A percentile compares a stretch with the other conserved stretches of the same genome.
Conservation (phyloP, 352 stramenopile species). For the Peronosclerospora sorghi region DNA sequence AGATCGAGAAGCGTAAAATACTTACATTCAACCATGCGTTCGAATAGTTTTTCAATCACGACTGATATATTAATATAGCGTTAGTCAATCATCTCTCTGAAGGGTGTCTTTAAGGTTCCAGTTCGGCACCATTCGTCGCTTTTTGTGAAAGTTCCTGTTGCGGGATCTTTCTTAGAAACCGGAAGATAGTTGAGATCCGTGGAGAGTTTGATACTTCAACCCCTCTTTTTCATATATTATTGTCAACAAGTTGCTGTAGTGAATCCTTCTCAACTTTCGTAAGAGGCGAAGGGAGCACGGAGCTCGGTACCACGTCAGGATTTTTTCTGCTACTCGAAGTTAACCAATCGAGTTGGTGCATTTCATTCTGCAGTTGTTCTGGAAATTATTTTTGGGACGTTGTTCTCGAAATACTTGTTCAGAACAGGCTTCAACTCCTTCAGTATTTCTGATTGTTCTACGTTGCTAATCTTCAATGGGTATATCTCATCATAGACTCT, state of each 20-base stretch:
- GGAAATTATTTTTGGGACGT: background rate
- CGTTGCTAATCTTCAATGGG: background rate
- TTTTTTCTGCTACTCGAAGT: background rate
- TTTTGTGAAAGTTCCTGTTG: background rate
- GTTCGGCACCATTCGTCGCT: constrained; percentile 7
- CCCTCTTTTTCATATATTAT: constrained; percentile 4
- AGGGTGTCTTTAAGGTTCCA: constrained; percentile 2
- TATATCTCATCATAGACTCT: background rate
- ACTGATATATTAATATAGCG: constrained; percentile 4
- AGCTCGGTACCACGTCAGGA: background rate
- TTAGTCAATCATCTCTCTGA: constrained; percentile 14
- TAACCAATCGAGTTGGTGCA: background rate
- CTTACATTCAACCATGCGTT: background rate
- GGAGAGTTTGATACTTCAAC: constrained; percentile 15
- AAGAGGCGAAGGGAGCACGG: background rate
- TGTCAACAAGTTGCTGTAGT: background rate
- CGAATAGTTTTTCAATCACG: background rate
- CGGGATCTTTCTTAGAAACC: constrained; percentile 11
- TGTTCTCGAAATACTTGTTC: background rate
- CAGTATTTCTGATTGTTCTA: background rate
- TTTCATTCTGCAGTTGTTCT: background rate
- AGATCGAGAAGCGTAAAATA: background rate
- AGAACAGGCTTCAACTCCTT: background rate
- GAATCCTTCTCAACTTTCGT: background rate
- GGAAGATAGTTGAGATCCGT: constrained; percentile 15